Conservation (phyloP, 352 stramenopile species). For the Achlya hypogyna region DNA sequence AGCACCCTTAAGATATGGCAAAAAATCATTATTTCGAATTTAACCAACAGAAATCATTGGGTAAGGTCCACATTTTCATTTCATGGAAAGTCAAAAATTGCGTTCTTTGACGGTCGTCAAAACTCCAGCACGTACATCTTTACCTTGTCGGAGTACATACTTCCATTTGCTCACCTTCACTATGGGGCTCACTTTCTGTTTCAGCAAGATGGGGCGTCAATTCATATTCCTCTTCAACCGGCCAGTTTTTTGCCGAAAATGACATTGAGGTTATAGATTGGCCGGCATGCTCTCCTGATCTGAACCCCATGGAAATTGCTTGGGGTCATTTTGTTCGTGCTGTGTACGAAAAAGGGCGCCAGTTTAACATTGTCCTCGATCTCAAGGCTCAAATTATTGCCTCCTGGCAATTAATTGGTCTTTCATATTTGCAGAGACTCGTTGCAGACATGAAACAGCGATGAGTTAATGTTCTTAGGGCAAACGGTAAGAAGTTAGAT, state of each 20-base stretch:
- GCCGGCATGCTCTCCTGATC: neutral
- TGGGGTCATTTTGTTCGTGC: neutral
- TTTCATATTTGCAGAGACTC: neutral
- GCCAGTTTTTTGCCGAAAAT: constrained; percentile 7
- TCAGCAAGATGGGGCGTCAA: constrained; percentile 20
- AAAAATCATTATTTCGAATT: too few relatives aligned
- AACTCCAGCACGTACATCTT: too few relatives aligned
- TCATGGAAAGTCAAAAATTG: too few relatives aligned
- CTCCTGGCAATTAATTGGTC: neutral
- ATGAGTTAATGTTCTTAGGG: neutral
- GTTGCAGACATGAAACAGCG: neutral
- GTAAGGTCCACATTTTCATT: too few relatives aligned
- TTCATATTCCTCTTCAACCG: neutral
- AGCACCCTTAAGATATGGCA: too few relatives aligned
- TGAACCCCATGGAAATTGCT: constrained; percentile 14
- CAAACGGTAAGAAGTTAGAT: too few relatives aligned
- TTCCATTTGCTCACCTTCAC: constrained; percentile 13
- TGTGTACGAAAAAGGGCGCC: neutral
- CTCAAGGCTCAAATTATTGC: neutral
- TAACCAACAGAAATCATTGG: too few relatives aligned
- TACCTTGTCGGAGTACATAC: constrained; percentile 13
- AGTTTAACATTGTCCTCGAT: neutral
- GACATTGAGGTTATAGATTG: neutral
- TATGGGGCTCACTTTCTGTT: constrained; percentile 16
- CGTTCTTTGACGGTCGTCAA: too few relatives aligned